These are phyloP conservation scores for Trichoderma pleuroti DNA, from an alignment of 2,329 filamentous ascomycete species.

Conservation along the genomic window DNA sequence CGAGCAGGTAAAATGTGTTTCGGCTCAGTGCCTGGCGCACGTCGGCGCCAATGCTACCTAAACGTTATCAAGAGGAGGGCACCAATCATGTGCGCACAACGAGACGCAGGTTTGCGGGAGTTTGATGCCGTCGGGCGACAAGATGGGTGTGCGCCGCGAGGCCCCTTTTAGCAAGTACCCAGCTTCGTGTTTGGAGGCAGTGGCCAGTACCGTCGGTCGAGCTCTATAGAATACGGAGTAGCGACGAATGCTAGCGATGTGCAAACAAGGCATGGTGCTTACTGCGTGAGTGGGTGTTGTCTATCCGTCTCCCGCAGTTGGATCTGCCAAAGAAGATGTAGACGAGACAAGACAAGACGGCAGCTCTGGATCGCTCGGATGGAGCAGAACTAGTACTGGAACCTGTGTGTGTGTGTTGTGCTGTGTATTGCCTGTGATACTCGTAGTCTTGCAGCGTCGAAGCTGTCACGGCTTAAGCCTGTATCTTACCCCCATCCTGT, in stretches of 20 bases:
- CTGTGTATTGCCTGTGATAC: neutral
- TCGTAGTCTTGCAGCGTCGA: neutral
- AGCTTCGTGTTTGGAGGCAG: neutral
- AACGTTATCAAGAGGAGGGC: constrained; percentile 19
- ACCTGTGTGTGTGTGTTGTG: neutral
- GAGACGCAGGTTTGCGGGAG: constrained; percentile 8
- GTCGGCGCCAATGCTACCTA: constrained; percentile 18
- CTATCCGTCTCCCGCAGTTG: neutral
- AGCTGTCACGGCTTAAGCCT: neutral
- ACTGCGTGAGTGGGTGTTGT: neutral
- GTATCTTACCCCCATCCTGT: neutral
- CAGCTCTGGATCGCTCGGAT: neutral
- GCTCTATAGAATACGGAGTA: too few species aligned
- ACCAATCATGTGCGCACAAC: constrained; percentile 11
- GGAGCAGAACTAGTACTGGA: neutral
- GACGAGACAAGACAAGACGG: neutral
- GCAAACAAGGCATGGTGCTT: neutral
- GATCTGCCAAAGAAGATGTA: neutral
- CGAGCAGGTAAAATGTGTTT: neutral
- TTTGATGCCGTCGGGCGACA: constrained; percentile 13
- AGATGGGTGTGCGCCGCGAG: neutral
- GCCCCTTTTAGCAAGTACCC: neutral
- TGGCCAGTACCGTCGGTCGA: neutral
- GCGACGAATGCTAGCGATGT: neutral
- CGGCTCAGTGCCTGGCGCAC: constrained; percentile 10